Evolutionary conservation across 2,329 filamentous ascomycete species (phyloP).

Genomic region (Diaporthe nobilis): DNA sequence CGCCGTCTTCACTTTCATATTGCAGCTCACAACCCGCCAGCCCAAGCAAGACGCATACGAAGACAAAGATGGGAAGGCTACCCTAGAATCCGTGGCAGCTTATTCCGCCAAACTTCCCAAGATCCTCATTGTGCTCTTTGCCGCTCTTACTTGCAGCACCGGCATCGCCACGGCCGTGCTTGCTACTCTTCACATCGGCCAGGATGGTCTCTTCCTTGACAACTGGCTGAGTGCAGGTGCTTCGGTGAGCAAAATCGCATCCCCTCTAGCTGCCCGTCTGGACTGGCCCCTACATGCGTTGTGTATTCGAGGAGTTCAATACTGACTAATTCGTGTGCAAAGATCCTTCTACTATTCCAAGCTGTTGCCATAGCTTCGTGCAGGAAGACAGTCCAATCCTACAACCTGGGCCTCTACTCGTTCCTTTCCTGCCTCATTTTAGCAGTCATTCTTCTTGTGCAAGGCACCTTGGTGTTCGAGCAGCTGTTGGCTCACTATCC

Average conservation of each 20-base stretch:
- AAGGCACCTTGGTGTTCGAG: slow-evolving; percentile 58
- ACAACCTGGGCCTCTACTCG: slow-evolving; percentile 67
- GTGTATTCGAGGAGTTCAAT: background rate
- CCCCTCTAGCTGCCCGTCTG: background rate
- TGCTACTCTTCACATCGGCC: slow-evolving; percentile 55
- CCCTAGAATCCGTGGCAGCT: slow-evolving; percentile 70
- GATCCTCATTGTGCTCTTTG: slow-evolving; percentile 66
- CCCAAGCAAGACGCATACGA: slow-evolving; percentile 67
- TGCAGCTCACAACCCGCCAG: slow-evolving; percentile 48
- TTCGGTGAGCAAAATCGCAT: slow-evolving; percentile 69
- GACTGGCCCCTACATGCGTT: background rate
- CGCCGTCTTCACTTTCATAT: slow-evolving; percentile 47
- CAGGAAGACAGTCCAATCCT: slow-evolving; percentile 65
- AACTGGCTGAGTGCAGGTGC: slow-evolving; percentile 72
- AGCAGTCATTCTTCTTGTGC: slow-evolving; percentile 58
- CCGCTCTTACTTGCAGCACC: slow-evolving; percentile 65
- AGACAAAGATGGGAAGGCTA: slow-evolving; percentile 79
- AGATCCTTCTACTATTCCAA: slow-evolving; percentile 69
- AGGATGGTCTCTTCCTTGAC: slow-evolving; percentile 61
- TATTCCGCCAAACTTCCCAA: slow-evolving; percentile 76
- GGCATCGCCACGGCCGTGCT: slow-evolving; percentile 72
- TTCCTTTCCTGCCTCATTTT: slow-evolving; percentile 63
- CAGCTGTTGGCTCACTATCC: slow-evolving; percentile 51
- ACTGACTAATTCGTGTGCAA: slow-evolving; percentile 38
- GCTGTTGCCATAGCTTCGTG: slow-evolving; percentile 63